These are phyloP conservation scores for Fusarium oligoseptatum DNA, from an alignment of 2,329 filamentous ascomycete genomes.

Conservation along the genomic window DNA sequence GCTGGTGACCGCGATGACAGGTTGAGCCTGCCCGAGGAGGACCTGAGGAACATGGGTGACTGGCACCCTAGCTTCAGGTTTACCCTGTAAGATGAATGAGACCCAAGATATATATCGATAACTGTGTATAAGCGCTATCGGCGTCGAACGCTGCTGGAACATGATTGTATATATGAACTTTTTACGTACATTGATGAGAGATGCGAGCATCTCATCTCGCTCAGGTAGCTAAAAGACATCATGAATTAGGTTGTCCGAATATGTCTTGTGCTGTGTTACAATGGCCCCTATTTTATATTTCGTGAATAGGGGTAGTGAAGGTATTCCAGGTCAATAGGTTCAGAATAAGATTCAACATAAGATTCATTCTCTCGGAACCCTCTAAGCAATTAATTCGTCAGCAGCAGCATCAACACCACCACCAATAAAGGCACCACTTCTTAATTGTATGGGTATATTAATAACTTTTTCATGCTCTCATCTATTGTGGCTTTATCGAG, in stretches of 20 bases:
- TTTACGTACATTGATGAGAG: not conserved
- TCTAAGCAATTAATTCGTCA: too few relatives aligned
- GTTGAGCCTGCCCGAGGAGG: constrained; percentile 46
- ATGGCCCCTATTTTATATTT: not conserved
- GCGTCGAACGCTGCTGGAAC: not conserved
- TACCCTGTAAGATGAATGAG: constrained; percentile 40
- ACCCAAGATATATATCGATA: not conserved
- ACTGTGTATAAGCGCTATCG: not conserved
- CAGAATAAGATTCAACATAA: not conserved
- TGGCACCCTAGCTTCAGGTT: constrained; percentile 54
- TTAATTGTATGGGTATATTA: constrained; percentile 46
- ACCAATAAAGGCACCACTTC: not conserved
- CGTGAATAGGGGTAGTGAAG: not conserved
- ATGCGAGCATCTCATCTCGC: not conserved
- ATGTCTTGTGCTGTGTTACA: not conserved
- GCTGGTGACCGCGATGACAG: constrained; percentile 49
- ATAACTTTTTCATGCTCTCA: constrained; percentile 45
- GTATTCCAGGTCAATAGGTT: not conserved
- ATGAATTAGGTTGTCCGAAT: not conserved
- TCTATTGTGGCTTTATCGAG: constrained; percentile 37
- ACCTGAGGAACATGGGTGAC: constrained; percentile 53
- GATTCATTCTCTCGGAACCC: not conserved
- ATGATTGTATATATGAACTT: not conserved
- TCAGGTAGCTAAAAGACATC: not conserved
- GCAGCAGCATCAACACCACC: not conserved